A percentile compares a stretch with the other conserved stretches of the same genome.
Conservation (phyloP, 306 rosid species). For the Prunus dulcis region DNA sequence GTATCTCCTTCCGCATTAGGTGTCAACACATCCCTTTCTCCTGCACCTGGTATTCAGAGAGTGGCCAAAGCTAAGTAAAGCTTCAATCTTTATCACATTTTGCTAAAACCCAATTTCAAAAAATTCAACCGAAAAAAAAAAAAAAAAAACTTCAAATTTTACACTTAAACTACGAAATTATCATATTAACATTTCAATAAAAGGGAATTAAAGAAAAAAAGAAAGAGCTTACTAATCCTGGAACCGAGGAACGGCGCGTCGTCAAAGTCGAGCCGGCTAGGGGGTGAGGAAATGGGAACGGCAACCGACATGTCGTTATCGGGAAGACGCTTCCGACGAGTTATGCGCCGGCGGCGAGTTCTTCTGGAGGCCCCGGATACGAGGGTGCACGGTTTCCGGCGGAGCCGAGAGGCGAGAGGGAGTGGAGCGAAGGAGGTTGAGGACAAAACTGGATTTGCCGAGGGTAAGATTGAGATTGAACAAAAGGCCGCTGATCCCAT, state of each 20-base stretch:
- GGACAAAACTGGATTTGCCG: constrained; percentile 18
- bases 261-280: constrained; percentile 35
- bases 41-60: constrained; percentile 43
- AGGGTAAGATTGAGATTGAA: constrained; percentile 52
- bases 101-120: background rate
- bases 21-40: constrained; percentile 45
- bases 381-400: constrained; percentile 14
- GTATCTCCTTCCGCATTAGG: constrained; percentile 44
- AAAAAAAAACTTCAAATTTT: background rate
- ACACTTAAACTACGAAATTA: background rate
- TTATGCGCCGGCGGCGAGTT: constrained; percentile 35
- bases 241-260: constrained; percentile 42
- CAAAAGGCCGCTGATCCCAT: constrained; percentile 33
- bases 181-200: background rate
- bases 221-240: constrained; percentile 34
- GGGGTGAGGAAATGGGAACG: constrained; percentile 40
- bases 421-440: constrained; percentile 13
- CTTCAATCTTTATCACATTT: background rate
- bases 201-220: background rate
- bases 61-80: background rate
- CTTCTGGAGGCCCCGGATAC: constrained; percentile 21
- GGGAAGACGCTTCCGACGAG: constrained; percentile 31
- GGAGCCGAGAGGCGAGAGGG: constrained; percentile 2
- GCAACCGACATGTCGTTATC: constrained; percentile 43
- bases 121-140: background rate